Percentiles rank a stretch among this genome's conserved stretches.
These are phyloP conservation scores for Kurtzmaniella quercitrusa DNA, from an alignment of 1,139 yeast genomes.

Conservation along the genomic window DNA sequence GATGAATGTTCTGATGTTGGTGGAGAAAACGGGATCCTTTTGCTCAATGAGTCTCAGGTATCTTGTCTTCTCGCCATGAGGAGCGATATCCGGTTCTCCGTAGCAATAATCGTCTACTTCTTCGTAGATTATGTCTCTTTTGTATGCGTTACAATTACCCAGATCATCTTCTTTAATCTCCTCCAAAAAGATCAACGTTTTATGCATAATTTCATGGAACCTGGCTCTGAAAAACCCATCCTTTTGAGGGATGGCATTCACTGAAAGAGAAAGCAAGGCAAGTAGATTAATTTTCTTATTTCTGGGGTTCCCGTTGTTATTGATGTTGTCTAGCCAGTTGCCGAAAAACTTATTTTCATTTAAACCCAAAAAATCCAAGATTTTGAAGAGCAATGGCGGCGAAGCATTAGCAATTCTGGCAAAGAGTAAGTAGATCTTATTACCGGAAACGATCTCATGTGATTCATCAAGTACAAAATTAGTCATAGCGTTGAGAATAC, in stretches of 20 bases:
- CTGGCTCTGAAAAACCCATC: slow-evolving; percentile 24
- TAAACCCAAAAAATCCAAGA: slow-evolving; percentile 28
- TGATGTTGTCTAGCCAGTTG: slow-evolving; percentile 35
- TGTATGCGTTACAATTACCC: slow-evolving; percentile 65
- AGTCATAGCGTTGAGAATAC: slow-evolving; percentile 43
- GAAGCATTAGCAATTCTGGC: slow-evolving; percentile 51
- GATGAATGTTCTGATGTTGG: slow-evolving; percentile 35
- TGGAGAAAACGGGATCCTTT: slow-evolving; percentile 57
- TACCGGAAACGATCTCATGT: slow-evolving; percentile 44
- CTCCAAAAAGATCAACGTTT: slow-evolving; percentile 62
- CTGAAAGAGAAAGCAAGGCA: slow-evolving; percentile 48
- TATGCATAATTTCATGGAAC: slow-evolving; percentile 41
- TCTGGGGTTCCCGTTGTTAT: slow-evolving; percentile 63
- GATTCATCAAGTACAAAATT: slow-evolving; percentile 46
- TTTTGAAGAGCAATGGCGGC: slow-evolving; percentile 40
- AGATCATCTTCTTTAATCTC: slow-evolving; percentile 61
- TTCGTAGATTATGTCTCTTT: slow-evolving; percentile 52
- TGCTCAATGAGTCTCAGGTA: slow-evolving; percentile 42
- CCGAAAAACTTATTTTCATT: slow-evolving; percentile 23
- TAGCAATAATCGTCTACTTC: slow-evolving; percentile 47
- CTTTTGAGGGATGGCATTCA: slow-evolving; percentile 20
- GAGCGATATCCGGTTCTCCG: slow-evolving; percentile 42
- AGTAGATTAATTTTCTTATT: slow-evolving; percentile 60
- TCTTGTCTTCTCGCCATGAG: slow-evolving; percentile 57
- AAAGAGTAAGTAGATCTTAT: slow-evolving; percentile 50